These are phyloP conservation scores for Orobanche coerulescens DNA, from an alignment of 257 asterid genomes.

Conservation along the genomic window DNA sequence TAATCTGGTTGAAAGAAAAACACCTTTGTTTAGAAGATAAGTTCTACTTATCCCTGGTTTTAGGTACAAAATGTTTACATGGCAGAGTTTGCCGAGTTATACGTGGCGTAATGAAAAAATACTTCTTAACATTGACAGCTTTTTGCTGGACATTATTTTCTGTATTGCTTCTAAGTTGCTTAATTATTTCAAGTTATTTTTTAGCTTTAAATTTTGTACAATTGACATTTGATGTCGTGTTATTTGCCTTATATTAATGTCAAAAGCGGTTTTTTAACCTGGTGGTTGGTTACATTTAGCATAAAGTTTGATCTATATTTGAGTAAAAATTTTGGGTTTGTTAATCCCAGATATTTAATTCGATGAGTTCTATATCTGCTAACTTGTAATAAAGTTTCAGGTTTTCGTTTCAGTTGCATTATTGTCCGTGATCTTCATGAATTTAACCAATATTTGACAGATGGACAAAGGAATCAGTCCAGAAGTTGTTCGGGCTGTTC, in stretches of 20 bases:
- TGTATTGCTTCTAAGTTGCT: constrained; percentile 7
- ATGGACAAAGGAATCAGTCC: constrained; percentile 75
- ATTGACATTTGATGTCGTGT: neutral
- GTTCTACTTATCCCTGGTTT: constrained; percentile 4
- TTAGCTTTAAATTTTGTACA: neutral
- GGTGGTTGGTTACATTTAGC: neutral
- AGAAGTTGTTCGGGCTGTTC: constrained; percentile 83
- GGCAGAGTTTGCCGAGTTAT: constrained; percentile 5
- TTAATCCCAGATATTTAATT: neutral
- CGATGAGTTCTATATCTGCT: constrained; percentile 4
- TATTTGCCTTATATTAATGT: neutral
- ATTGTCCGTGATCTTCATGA: constrained; percentile 16
- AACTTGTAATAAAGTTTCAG: neutral
- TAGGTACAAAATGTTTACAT: neutral
- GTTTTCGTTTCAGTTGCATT: constrained; percentile 1
- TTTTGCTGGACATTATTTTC: constrained; percentile 2
- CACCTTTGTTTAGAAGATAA: neutral
- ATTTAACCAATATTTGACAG: constrained; percentile 40
- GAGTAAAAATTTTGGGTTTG: neutral
- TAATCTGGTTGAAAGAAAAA: constrained; percentile 7
- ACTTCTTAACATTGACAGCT: neutral
- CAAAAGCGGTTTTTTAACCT: neutral
- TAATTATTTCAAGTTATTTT: neutral
- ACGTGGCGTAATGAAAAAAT: neutral
- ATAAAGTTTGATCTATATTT: neutral